Evolutionary conservation across 805 yeast species (phyloP).

Genomic region (Torulaspora indica): DNA sequence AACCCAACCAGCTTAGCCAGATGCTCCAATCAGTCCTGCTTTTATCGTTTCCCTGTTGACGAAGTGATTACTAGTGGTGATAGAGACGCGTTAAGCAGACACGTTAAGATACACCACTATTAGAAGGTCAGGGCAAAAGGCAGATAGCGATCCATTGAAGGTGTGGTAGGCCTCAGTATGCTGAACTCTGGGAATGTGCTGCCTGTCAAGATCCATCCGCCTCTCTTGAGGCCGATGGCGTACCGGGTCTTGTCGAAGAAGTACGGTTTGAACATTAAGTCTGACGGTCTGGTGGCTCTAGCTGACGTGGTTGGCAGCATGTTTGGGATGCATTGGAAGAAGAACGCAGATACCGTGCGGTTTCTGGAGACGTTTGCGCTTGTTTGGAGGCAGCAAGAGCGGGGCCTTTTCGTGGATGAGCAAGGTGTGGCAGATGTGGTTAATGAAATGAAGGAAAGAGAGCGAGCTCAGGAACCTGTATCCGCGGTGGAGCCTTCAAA

Average conservation of each 20-base stretch:
- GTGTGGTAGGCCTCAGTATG: constrained; percentile 10
- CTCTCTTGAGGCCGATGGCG: constrained; percentile 85
- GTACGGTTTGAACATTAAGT: constrained; percentile 83
- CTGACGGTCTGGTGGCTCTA: constrained; percentile 70
- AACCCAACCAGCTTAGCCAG: neutral
- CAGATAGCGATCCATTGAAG: neutral
- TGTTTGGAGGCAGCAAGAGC: constrained; percentile 82
- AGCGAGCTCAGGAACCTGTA: constrained; percentile 19
- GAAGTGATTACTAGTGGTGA: neutral
- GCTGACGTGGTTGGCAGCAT: constrained; percentile 71
- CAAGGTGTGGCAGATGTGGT: constrained; percentile 60
- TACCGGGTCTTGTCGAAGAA: constrained; percentile 86
- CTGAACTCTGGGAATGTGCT: constrained; percentile 39
- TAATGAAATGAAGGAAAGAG: constrained; percentile 46
- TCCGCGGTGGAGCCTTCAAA: neutral
- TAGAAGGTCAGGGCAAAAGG: neutral
- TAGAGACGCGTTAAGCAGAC: neutral
- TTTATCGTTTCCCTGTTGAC: neutral
- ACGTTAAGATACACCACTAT: neutral
- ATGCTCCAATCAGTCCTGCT: neutral
- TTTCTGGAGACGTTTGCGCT: constrained; percentile 71
- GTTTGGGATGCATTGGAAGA: constrained; percentile 84
- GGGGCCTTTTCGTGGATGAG: constrained; percentile 82
- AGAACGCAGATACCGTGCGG: constrained; percentile 24
- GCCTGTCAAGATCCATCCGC: constrained; percentile 74